phyloP scores from a whole-genome alignment of 192 early-diverging fungal genomes.

The Geranomyces michiganensis region DNA sequence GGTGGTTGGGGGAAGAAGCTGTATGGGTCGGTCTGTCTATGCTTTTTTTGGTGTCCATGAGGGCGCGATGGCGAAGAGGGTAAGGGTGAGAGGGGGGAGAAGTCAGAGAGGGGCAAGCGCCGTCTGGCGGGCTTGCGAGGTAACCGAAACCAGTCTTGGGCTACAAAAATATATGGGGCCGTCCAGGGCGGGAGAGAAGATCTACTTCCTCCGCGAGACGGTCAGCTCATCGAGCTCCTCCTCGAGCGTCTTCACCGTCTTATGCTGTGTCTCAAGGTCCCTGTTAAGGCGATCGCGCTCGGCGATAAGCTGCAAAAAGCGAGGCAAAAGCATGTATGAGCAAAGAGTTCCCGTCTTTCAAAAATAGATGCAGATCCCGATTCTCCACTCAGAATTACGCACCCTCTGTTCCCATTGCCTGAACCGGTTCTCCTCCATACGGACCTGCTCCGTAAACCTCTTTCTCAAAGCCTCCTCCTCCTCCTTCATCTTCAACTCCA shows the following conservation, averaged over 20 bases:
- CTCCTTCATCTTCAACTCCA: slow-evolving; percentile 95
- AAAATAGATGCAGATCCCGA: too few species aligned
- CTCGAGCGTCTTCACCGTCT: slow-evolving; percentile 86
- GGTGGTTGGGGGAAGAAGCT: too few species aligned
- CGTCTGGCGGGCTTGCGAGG: too few species aligned
- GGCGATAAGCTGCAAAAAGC: slow-evolving; percentile 72
- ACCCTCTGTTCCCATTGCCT: slow-evolving; percentile 95
- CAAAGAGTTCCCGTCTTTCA: neutral
- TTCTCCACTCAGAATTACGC: neutral
- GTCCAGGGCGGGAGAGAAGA: too few species aligned
- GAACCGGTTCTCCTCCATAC: slow-evolving; percentile 96
- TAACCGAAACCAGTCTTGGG: too few species aligned
- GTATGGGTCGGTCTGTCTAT: too few species aligned
- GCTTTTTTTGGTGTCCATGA: too few species aligned
- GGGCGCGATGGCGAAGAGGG: too few species aligned
- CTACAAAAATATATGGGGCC: too few species aligned
- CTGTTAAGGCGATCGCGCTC: slow-evolving; percentile 99
- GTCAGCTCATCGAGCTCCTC: slow-evolving; percentile 69
- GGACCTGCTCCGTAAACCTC: slow-evolving; percentile 97
- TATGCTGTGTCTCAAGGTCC: slow-evolving; percentile 94
- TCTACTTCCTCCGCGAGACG: slow-evolving; percentile 42
- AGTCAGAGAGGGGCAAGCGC: too few species aligned
- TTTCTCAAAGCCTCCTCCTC: slow-evolving; percentile 95
- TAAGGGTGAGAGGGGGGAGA: too few species aligned
- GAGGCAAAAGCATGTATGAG: slow-evolving; percentile 13